Evolutionary conservation across 768 basidiomycete species (phyloP).

Genomic region (Lepiota venenata): DNA sequence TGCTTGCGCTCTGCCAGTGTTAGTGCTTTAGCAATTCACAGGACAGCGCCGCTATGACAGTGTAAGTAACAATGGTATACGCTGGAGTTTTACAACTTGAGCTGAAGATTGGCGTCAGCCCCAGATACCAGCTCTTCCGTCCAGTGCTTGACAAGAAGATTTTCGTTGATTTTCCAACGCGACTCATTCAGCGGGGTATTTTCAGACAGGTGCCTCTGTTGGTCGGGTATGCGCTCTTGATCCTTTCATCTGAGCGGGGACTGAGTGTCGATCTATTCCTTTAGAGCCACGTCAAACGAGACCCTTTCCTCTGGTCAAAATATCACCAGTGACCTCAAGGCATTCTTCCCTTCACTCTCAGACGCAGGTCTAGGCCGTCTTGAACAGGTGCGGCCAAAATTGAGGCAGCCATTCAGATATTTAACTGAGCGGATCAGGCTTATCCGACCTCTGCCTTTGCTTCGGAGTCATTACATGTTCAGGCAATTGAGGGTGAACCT

Average conservation of each 20-base stretch:
- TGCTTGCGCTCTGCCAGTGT: slow-evolving; percentile 50
- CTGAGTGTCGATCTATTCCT: not conserved
- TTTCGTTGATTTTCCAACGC: slow-evolving; percentile 48
- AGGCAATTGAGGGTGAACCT: slow-evolving; percentile 47
- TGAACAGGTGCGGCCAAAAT: slow-evolving; percentile 21
- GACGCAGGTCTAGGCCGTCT: slow-evolving; percentile 35
- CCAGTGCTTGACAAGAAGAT: slow-evolving; percentile 55
- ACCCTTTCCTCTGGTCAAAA: slow-evolving; percentile 42
- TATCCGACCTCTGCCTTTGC: slow-evolving; percentile 44
- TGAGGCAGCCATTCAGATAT: not conserved
- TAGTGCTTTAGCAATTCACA: slow-evolving; percentile 52
- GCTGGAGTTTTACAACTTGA: not conserved
- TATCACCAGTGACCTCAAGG: slow-evolving; percentile 32
- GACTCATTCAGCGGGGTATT: slow-evolving; percentile 38
- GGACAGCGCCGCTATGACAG: slow-evolving; percentile 39
- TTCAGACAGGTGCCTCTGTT: slow-evolving; percentile 54
- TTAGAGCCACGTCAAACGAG: slow-evolving; percentile 57
- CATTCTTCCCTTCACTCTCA: slow-evolving; percentile 44
- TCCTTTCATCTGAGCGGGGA: too few relatives aligned
- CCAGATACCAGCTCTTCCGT: slow-evolving; percentile 43
- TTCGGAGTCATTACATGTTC: slow-evolving; percentile 36
- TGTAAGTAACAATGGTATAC: slow-evolving; percentile 30
- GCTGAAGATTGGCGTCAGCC: slow-evolving; percentile 25
- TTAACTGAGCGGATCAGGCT: slow-evolving; percentile 20
- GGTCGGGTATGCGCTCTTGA: slow-evolving; percentile 41